Evolutionary conservation across 31 red algal genomes (phyloP).

Genomic region (Porphyra umbilicalis): DNA sequence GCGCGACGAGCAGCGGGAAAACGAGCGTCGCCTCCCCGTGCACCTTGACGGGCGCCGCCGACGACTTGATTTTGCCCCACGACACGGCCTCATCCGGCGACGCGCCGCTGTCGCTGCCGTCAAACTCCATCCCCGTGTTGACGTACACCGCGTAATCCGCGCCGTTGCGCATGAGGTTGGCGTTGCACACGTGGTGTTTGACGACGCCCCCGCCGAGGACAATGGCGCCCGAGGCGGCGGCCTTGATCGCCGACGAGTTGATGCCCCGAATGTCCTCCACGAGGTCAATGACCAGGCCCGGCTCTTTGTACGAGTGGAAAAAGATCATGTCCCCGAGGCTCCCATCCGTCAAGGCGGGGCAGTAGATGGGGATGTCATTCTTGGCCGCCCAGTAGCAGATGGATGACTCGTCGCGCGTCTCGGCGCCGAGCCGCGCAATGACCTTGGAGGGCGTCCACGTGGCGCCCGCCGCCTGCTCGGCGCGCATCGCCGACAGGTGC

Average conservation of each 20-base stretch:
- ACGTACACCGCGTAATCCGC: slow-evolving; percentile 92
- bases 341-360: slow-evolving; percentile 97
- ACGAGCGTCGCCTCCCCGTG: slow-evolving; percentile 83
- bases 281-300: slow-evolving; percentile 77
- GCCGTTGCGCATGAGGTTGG: slow-evolving; percentile 98
- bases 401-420: slow-evolving; percentile 66
- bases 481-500: slow-evolving; percentile 63
- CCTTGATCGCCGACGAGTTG: slow-evolving; percentile 60
- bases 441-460: slow-evolving; percentile 68
- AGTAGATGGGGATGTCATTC: slow-evolving; percentile 93
- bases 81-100: slow-evolving; percentile 94
- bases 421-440: slow-evolving; percentile 64
- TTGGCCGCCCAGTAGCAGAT: slow-evolving; percentile 89
- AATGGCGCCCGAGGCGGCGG: slow-evolving; percentile 72
- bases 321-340: slow-evolving; percentile 94
- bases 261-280: slow-evolving; percentile 77
- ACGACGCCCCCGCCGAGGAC: slow-evolving; percentile 90
- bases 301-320: slow-evolving; percentile 85
- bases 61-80: slow-evolving; percentile 88
- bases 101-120: slow-evolving; percentile 90
- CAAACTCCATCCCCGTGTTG: slow-evolving; percentile 94
- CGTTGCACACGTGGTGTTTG: slow-evolving; percentile 98
- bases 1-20: slow-evolving; percentile 88
- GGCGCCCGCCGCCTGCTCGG: slow-evolving; percentile 20
- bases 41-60: slow-evolving; percentile 63